Conservation (phyloP, 1,284 basidiomycete species). For the Irpex sp. region DNA sequence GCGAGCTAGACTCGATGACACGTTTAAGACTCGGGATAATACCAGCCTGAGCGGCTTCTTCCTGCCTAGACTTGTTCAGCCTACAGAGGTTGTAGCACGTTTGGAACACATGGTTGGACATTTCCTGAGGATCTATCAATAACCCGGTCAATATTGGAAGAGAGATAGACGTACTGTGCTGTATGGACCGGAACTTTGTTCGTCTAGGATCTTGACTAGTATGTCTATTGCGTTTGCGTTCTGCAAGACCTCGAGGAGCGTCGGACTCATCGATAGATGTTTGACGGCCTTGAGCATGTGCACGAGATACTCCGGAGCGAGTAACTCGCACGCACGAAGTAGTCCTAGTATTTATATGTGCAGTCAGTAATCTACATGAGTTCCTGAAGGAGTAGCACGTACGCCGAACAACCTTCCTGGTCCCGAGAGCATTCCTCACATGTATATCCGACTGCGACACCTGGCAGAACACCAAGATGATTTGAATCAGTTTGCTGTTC, state of each 20-base stretch:
- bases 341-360: constrained; percentile 49
- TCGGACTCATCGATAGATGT: constrained; percentile 91
- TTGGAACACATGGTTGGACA: constrained; percentile 91
- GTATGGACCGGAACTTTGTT: constrained; percentile 76
- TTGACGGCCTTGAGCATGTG: constrained; percentile 94
- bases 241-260: constrained; percentile 88
- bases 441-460: constrained; percentile 93
- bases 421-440: constrained; percentile 88
- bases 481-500: constrained; percentile 87
- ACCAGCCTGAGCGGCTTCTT: constrained; percentile 94
- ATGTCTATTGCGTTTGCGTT: constrained; percentile 95
- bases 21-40: constrained; percentile 89
- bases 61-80: constrained; percentile 91
- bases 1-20: constrained; percentile 84
- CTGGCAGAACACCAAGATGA: constrained; percentile 91
- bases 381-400: constrained; percentile 30
- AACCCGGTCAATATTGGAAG: no score
- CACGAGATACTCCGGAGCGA: constrained; percentile 83
- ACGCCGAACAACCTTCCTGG: constrained; percentile 87
- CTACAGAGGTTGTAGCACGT: constrained; percentile 93
- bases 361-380: no score
- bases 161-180: constrained; percentile 61
- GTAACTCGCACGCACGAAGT: constrained; percentile 77
- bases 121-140: constrained; percentile 57
- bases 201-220: constrained; percentile 79